phyloP scores from a whole-genome alignment of 495 filamentous ascomycete genomes.

The Trichoderma erinaceum region DNA sequence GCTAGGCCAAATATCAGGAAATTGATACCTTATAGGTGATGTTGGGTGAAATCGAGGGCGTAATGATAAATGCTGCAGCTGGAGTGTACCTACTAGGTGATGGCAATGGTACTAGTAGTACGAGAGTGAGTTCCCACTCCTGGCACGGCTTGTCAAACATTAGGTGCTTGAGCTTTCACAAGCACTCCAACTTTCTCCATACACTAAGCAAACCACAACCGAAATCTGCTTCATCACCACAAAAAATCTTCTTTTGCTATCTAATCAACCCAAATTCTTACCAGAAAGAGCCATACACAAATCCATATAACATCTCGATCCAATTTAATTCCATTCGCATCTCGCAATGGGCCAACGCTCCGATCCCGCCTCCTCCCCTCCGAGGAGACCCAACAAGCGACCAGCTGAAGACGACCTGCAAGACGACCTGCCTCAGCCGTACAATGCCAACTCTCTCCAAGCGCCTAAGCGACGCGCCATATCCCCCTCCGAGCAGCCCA shows the following conservation, averaged over 20 bases:
- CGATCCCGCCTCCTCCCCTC: slow-evolving; percentile 3
- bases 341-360: background rate
- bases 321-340: background rate
- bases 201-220: background rate
- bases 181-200: background rate
- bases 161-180: background rate
- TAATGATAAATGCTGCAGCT: background rate
- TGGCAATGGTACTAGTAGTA: background rate
- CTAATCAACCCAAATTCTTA: background rate
- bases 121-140: background rate
- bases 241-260: background rate
- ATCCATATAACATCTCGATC: background rate
- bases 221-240: background rate
- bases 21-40: too few species aligned
- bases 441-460: slow-evolving; percentile 49
- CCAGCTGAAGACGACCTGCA: slow-evolving; percentile 14
- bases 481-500: slow-evolving; percentile 40
- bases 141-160: background rate
- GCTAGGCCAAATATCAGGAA: too few species aligned
- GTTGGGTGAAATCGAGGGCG: background rate
- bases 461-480: slow-evolving; percentile 44
- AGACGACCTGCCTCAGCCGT: slow-evolving; percentile 47
- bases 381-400: slow-evolving; percentile 15
- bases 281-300: background rate
- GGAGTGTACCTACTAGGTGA: background rate